phyloP scores from a whole-genome alignment of 73 alveolate species.

The Blepharisma stoltei region DNA sequence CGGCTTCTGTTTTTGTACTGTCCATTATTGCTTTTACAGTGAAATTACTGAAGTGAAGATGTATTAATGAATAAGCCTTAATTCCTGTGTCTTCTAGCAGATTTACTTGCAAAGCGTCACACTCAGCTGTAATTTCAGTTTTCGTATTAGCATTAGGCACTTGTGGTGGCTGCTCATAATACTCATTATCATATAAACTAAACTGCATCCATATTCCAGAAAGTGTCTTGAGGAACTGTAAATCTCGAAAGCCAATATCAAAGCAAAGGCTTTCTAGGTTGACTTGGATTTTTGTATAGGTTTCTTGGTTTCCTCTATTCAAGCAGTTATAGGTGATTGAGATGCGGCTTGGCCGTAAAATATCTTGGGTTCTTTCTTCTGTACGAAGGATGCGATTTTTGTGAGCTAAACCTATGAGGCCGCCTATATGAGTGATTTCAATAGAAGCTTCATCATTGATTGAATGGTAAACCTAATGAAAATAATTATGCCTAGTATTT shows the following conservation, averaged over 20 bases:
- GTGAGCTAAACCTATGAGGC: neutral
- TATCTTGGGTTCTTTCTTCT: slow-evolving; percentile 23
- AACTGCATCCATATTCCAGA: neutral
- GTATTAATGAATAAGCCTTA: slow-evolving; percentile 11
- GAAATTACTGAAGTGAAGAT: neutral
- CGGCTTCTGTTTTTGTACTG: neutral
- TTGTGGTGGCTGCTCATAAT: too few species aligned
- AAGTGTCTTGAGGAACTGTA: neutral
- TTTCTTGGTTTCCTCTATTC: neutral
- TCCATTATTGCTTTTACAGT: neutral
- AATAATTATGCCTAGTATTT: too few species aligned
- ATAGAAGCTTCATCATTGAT: slow-evolving; percentile 1
- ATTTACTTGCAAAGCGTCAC: neutral
- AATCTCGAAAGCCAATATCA: slow-evolving; percentile 17
- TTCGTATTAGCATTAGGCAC: too few species aligned
- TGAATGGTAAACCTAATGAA: too few species aligned
- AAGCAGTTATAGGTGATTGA: neutral
- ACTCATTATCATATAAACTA: neutral
- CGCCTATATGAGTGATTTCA: slow-evolving; percentile 26
- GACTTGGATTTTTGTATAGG: too few species aligned
- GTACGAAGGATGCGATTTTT: slow-evolving; percentile 11
- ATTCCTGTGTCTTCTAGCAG: slow-evolving; percentile 23
- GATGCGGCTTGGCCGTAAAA: neutral
- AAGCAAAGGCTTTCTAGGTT: neutral
- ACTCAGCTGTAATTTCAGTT: neutral